Percentiles rank a stretch among this genome's conserved stretches.
These are phyloP conservation scores for Amanita rubescens DNA, from an alignment of 768 basidiomycete species.

Conservation along the genomic window DNA sequence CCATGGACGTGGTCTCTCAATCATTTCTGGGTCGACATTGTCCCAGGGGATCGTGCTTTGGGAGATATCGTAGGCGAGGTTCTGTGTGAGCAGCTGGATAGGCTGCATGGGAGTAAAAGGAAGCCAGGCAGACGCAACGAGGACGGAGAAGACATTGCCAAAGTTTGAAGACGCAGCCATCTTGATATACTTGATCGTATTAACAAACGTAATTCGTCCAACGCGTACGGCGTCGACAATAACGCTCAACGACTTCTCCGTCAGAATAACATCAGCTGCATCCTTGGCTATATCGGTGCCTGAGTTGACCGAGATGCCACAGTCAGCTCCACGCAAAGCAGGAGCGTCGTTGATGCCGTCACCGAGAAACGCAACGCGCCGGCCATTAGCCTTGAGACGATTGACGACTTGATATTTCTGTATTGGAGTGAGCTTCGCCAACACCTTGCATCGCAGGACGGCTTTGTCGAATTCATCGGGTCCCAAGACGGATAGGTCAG, in stretches of 20 bases:
- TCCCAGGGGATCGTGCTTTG: constrained; percentile 31
- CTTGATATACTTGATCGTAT: constrained; percentile 30
- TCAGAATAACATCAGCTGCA: constrained; percentile 27
- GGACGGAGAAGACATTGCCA: constrained; percentile 16
- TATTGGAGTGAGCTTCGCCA: constrained; percentile 8
- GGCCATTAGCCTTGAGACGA: background rate
- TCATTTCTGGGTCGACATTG: constrained; percentile 30
- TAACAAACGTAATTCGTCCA: constrained; percentile 21
- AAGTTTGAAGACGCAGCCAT: constrained; percentile 28
- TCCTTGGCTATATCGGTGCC: constrained; percentile 27
- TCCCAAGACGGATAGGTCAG: constrained; percentile 18
- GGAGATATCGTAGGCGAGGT: constrained; percentile 29
- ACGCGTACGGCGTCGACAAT: constrained; percentile 21
- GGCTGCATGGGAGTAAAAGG: constrained; percentile 31
- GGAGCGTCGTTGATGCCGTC: constrained; percentile 1
- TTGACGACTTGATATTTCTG: constrained; percentile 8
- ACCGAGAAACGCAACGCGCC: constrained; percentile 4
- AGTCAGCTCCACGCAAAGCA: constrained; percentile 10
- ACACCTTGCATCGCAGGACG: constrained; percentile 1
- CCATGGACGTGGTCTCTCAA: constrained; percentile 23
- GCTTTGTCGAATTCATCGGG: background rate
- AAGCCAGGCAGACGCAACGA: constrained; percentile 29
- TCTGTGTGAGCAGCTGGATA: constrained; percentile 24
- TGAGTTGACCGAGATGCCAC: constrained; percentile 13
- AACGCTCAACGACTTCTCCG: constrained; percentile 28